A percentile compares a stretch with the other conserved stretches of the same genome.
Conservation (phyloP, 1,284 basidiomycete species). For the Cutaneotrichosporon sp. region DNA sequence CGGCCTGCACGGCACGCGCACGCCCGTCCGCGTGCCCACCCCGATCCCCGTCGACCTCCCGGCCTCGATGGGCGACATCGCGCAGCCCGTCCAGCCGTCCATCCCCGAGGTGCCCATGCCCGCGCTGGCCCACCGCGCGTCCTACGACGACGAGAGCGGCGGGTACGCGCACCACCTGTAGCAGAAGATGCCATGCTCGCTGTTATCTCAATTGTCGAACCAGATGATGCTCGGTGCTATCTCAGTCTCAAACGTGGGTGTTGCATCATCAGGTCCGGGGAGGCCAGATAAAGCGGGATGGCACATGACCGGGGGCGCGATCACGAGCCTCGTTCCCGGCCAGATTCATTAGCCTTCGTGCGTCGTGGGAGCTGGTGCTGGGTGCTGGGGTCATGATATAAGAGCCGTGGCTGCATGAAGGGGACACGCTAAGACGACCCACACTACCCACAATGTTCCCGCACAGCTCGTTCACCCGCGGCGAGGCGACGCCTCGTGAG, state of each 20-base stretch:
- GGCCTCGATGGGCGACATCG: no score
- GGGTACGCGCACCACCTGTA: background rate
- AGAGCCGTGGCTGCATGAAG: background rate
- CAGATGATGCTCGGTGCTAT: no score
- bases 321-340: no score
- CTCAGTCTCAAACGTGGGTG: no score
- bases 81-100: background rate
- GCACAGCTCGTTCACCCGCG: background rate
- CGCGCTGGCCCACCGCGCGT: background rate
- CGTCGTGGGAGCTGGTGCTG: no score
- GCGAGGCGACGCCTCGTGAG: background rate
- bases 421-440: no score
- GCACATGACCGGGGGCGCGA: no score
- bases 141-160: background rate
- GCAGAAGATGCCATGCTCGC: background rate
- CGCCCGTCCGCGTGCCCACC: background rate
- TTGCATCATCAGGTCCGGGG: no score
- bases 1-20: background rate
- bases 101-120: background rate
- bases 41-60: background rate
- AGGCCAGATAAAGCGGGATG: no score
- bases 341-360: no score
- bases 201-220: no score
- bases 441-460: constrained; percentile 1
- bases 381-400: background rate